Percentiles rank a stretch among this genome's conserved stretches.
phyloP scores from a whole-genome alignment of 495 filamentous ascomycete genomes.

The Penicillium riverlandense region DNA sequence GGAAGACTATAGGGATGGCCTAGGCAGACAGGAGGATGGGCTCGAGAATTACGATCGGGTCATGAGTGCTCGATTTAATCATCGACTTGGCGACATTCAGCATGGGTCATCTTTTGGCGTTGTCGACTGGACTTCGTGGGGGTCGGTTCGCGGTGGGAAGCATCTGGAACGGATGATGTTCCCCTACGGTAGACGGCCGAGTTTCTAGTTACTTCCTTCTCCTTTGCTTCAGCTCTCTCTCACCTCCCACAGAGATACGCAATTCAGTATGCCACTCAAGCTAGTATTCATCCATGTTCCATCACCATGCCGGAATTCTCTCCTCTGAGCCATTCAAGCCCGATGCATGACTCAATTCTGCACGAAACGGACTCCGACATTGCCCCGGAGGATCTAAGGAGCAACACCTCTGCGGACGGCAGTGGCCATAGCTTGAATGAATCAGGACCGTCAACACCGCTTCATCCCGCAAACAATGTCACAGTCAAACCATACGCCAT shows the following conservation, averaged over 20 bases:
- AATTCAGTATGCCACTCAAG: too few species aligned
- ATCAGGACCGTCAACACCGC: constrained; percentile 11
- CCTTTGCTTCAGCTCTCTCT: not conserved
- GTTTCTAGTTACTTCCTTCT: not conserved
- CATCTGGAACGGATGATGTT: constrained; percentile 16
- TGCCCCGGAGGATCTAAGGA: not conserved
- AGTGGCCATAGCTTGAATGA: constrained; percentile 10
- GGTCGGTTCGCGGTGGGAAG: constrained; percentile 10
- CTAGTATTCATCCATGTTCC: too few species aligned
- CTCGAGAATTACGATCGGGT: not conserved
- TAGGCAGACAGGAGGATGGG: constrained; percentile 6
- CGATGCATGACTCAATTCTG: not conserved
- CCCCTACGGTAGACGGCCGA: too few species aligned
- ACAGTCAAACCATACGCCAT: constrained; percentile 33
- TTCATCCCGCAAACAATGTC: not conserved
- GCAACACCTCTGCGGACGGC: constrained; percentile 1
- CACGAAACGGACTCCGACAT: not conserved
- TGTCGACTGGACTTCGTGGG: not conserved
- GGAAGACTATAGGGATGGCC: too few species aligned
- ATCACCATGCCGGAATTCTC: too few species aligned
- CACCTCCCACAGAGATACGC: not conserved
- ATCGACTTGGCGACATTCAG: too few species aligned
- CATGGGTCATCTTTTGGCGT: not conserved
- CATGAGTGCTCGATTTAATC: too few species aligned
- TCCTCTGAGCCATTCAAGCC: too few species aligned